Evolutionary conservation across 805 yeast species (phyloP).

Genomic region (Wickerhamiella cacticola): DNA sequence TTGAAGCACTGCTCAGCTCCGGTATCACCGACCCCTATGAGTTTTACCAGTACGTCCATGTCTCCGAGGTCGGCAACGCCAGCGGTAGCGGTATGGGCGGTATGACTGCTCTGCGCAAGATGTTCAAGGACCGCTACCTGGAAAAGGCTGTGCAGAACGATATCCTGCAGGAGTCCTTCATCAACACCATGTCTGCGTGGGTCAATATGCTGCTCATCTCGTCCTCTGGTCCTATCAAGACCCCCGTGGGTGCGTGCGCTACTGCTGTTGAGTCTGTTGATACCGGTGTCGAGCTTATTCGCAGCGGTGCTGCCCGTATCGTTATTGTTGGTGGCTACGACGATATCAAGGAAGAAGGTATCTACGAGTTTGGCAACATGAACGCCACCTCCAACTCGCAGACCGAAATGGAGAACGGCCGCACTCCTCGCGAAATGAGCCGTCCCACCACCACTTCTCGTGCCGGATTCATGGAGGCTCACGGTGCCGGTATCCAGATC

Average conservation of each 20-base stretch:
- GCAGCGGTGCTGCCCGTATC: constrained; percentile 88
- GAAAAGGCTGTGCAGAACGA: constrained; percentile 96
- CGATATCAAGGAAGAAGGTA: constrained; percentile 99
- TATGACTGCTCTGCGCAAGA: constrained; percentile 90
- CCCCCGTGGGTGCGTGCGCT: constrained; percentile 99
- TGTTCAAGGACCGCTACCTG: constrained; percentile 89
- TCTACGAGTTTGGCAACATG: constrained; percentile 97
- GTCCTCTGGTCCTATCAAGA: constrained; percentile 96
- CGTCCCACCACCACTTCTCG: constrained; percentile 95
- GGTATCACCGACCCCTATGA: constrained; percentile 99
- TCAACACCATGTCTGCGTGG: constrained; percentile 99
- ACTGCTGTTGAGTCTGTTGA: constrained; percentile 97
- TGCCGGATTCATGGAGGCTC: constrained; percentile 98
- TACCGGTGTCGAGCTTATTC: constrained; percentile 85
- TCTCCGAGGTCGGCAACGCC: constrained; percentile 97
- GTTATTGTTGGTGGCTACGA: constrained; percentile 98
- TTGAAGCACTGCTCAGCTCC: constrained; percentile 82
- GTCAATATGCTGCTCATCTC: constrained; percentile 95
- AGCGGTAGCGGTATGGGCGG: constrained; percentile 99
- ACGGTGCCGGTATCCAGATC: constrained; percentile 97
- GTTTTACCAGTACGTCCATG: constrained; percentile 95
- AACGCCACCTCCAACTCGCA: constrained; percentile 89
- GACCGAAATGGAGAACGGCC: constrained; percentile 84
- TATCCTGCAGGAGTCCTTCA: constrained; percentile 93
- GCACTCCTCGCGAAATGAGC: constrained; percentile 97